phyloP scores from a whole-genome alignment of 768 basidiomycete species.

The Rhizopogon roseolus region DNA sequence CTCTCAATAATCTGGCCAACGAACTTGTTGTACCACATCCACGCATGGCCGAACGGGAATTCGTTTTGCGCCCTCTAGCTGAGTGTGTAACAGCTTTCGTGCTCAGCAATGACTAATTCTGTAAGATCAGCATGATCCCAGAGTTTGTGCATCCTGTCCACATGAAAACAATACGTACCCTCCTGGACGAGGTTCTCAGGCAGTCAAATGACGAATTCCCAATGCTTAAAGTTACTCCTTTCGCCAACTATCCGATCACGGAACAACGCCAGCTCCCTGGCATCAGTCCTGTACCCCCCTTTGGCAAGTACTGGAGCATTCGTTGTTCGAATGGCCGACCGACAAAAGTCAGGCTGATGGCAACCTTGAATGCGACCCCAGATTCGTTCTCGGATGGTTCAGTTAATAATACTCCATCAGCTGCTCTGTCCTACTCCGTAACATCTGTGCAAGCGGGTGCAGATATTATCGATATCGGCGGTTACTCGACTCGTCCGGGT shows the following conservation, averaged over 20 bases:
- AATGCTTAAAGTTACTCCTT: slow-evolving; percentile 73
- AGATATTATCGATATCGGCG: slow-evolving; percentile 87
- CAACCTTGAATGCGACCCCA: slow-evolving; percentile 88
- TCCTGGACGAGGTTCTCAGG: slow-evolving; percentile 40
- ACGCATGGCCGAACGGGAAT: slow-evolving; percentile 79
- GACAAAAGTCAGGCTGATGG: slow-evolving; percentile 73
- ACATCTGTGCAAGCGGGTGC: slow-evolving; percentile 53
- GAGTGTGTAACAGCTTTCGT: slow-evolving; percentile 52
- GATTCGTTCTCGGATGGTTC: slow-evolving; percentile 96
- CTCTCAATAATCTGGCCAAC: slow-evolving; percentile 50
- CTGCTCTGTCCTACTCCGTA: slow-evolving; percentile 50
- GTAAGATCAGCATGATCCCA: slow-evolving; percentile 67
- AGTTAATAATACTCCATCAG: slow-evolving; percentile 42
- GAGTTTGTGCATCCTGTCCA: slow-evolving; percentile 61
- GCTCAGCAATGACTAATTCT: not conserved
- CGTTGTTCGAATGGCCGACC: slow-evolving; percentile 15
- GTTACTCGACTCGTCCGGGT: slow-evolving; percentile 87
- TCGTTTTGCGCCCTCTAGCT: slow-evolving; percentile 80
- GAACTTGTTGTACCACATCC: slow-evolving; percentile 86
- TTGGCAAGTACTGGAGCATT: slow-evolving; percentile 18
- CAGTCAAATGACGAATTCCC: slow-evolving; percentile 31
- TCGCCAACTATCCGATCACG: slow-evolving; percentile 50
- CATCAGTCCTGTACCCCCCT: slow-evolving; percentile 13
- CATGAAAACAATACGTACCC: slow-evolving; percentile 38
- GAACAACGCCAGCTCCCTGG: slow-evolving; percentile 7